Evolutionary conservation across 1,284 basidiomycete species (phyloP).

Genomic region (Hypsizygus ulmarius): DNA sequence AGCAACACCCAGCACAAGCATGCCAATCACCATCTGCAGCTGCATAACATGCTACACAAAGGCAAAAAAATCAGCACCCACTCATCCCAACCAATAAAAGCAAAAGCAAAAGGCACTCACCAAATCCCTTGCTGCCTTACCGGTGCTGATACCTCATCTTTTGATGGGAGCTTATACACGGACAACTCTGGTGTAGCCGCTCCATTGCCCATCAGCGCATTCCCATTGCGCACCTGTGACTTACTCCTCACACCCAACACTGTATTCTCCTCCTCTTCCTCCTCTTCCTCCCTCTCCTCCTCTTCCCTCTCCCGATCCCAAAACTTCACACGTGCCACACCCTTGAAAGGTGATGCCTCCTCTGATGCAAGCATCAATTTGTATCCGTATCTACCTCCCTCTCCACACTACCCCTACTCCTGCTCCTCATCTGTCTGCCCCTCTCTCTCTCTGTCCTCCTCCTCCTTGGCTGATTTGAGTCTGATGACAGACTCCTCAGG

Average conservation of each 20-base stretch:
- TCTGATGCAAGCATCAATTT: slow-evolving; percentile 28
- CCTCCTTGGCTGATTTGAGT: slow-evolving; percentile 44
- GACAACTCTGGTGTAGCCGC: slow-evolving; percentile 32
- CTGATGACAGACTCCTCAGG: slow-evolving; percentile 64
- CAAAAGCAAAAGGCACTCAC: slow-evolving; percentile 20
- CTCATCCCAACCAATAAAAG: slow-evolving; percentile 3
- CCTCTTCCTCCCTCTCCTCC: slow-evolving; percentile 19
- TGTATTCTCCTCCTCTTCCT: slow-evolving; percentile 18
- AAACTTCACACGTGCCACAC: slow-evolving; percentile 3
- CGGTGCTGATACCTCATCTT: slow-evolving; percentile 2
- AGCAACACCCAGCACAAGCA: slow-evolving; percentile 57
- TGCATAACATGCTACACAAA: slow-evolving; percentile 14
- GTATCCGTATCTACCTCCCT: slow-evolving; percentile 28
- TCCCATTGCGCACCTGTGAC: not conserved
- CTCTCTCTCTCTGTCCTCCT: slow-evolving; percentile 25
- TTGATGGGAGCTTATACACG: slow-evolving; percentile 22
- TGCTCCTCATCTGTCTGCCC: slow-evolving; percentile 18
- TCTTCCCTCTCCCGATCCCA: slow-evolving; percentile 17
- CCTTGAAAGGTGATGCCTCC: slow-evolving; percentile 14
- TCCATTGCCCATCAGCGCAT: slow-evolving; percentile 6
- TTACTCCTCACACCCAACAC: slow-evolving; percentile 18
- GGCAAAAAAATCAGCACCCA: slow-evolving; percentile 5
- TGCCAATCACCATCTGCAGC: slow-evolving; percentile 54
- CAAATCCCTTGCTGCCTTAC: slow-evolving; percentile 10
- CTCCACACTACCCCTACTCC: slow-evolving; percentile 14